These are phyloP conservation scores for Citrus inodora DNA, from an alignment of 345 rosid species.

Conservation along the genomic window DNA sequence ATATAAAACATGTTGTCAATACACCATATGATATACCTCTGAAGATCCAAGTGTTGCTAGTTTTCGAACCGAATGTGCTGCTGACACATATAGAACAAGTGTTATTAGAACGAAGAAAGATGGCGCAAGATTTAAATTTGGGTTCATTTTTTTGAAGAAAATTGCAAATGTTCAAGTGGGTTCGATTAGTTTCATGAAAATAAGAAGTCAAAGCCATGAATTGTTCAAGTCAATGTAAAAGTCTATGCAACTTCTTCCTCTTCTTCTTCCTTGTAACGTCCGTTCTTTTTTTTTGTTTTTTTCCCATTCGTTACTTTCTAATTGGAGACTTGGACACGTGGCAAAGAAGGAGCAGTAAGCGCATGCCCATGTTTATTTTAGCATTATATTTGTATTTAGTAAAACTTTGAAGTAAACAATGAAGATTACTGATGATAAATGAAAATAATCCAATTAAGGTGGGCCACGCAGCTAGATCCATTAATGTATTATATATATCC, in stretches of 20 bases:
- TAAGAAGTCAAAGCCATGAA: not conserved
- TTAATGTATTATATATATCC: no score
- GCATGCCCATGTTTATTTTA: no score
- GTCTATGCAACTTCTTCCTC: not conserved
- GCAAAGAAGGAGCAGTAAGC: not conserved
- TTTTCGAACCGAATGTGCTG: not conserved
- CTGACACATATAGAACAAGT: not conserved
- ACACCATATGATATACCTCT: not conserved
- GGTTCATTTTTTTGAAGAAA: not conserved
- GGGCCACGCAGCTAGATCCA: no score
- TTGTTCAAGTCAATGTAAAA: not conserved
- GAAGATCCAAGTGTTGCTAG: not conserved
- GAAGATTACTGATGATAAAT: no score
- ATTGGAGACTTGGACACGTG: not conserved
- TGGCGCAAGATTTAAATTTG: not conserved
- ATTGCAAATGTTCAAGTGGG: not conserved
- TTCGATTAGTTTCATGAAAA: not conserved
- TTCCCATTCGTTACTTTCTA: not conserved
- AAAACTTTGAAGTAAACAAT: no score
- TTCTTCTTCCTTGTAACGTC: constrained; percentile 7
- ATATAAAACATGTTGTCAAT: not conserved
- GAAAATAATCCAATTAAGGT: no score
- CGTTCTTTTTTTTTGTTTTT: not conserved
- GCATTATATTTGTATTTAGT: no score
- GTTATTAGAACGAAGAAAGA: not conserved